Evolutionary conservation across 75 land plant species (phyloP).

Genomic region (Adiantum capillusveneris): DNA sequence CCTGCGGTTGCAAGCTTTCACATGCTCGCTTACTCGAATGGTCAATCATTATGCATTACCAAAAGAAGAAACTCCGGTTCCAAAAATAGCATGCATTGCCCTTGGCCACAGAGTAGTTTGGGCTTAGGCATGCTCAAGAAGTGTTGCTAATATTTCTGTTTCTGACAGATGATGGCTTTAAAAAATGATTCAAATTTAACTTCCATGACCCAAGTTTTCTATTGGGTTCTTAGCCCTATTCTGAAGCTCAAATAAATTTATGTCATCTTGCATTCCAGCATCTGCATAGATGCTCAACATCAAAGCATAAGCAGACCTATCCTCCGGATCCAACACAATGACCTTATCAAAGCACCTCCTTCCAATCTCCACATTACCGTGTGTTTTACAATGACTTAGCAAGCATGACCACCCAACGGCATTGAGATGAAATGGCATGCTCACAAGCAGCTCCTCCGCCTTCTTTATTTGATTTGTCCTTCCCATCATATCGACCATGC

Average conservation of each 20-base stretch:
- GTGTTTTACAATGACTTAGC: constrained; percentile 11
- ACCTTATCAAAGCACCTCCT: constrained; percentile 23
- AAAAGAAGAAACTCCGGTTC: no score
- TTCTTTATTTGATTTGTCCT: constrained; percentile 46
- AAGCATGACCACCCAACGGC: constrained; percentile 10
- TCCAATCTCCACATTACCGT: constrained; percentile 7
- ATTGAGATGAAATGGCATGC: constrained; percentile 22
- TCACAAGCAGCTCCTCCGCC: constrained; percentile 34
- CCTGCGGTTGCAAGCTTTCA: no score
- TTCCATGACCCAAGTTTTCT: no score
- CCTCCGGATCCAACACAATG: constrained; percentile 39
- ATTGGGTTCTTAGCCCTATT: no score
- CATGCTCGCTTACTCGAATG: no score
- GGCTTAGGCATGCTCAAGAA: no score
- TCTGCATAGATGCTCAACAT: constrained; percentile 13
- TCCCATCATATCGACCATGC: constrained; percentile 64
- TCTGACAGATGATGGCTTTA: no score
- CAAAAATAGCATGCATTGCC: no score
- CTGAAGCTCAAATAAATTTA: background rate
- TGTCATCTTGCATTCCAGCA: background rate
- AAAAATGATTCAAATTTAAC: no score
- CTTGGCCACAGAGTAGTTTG: no score
- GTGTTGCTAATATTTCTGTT: no score
- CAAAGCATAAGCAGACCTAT: constrained; percentile 30
- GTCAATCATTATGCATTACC: no score